Base-by-base conservation (phyloP, 2,329 filamentous ascomycete genomes). In the Aspergillus glaucus region DNA sequence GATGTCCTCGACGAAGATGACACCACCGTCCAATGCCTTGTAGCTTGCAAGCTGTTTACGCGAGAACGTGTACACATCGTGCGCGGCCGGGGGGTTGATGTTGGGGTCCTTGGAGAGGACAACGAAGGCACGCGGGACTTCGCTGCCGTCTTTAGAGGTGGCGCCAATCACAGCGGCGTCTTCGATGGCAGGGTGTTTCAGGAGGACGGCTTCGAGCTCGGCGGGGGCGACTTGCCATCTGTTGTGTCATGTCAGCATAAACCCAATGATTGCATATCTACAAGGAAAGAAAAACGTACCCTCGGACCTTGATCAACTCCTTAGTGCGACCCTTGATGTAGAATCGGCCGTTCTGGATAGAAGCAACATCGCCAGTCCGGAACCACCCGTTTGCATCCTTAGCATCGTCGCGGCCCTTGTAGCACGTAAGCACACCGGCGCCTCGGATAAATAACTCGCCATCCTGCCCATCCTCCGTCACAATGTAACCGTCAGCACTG, bases 181-280 rank as follows among this genome's bases (percentile, higher is more conserved):
- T 24, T 56, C 51, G 47, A 77, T 71, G 1, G 55, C 60, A 1
- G 71, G 69, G 54, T 76, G 73, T 40, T 68, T 65, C 4, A 76
- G 62, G 1, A 78, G 64, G 4, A 73, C 60, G 0, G 61, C 64
- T 55, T 78, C 75, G n/a, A 78, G 54, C 51, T 77, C 75, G 2
- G 73, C 69, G 0, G 75, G 75, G 3, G 73, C 64, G 1, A 76
- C 73, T 62, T 75, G 73, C 71, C 72, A 76, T 44, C 70, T 71
- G 40, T 17, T 10, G 9, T 22, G 17, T 41, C 17, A 34, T 24
- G 21, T 45, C 43, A 45, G 52, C 32, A 44, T 15, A 22, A 24
- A 6, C 6, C 10, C 36, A 15, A 39, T 28, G 19, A 28, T 6
- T 26, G 30, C n/a, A 10, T 9, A 10, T 48, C 21, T 50, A 21